These are phyloP conservation scores for Phoenix dactylifera DNA, from an alignment of 176 grass and related monocot species.

Conservation along the genomic window DNA sequence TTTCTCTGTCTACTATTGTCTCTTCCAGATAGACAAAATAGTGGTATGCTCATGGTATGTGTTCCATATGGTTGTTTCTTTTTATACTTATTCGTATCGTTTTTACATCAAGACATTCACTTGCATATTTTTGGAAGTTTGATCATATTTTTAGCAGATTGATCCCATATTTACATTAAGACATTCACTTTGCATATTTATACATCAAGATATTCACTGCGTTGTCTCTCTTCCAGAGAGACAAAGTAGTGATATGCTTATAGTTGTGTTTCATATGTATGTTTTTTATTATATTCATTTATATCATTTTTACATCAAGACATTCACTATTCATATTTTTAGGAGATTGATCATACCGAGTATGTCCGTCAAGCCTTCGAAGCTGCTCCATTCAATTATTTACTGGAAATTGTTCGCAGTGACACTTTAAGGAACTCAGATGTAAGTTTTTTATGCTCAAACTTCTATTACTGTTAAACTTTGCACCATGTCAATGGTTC, in stretches of 20 bases:
- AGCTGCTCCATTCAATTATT: conserved; percentile 55
- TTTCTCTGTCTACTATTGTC: conserved; percentile 66
- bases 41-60: conserved; percentile 31
- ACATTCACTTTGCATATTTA: too few relatives aligned
- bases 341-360: conserved; percentile 81
- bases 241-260: not conserved
- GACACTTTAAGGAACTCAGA: conserved; percentile 68
- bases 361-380: conserved; percentile 72
- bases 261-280: not conserved
- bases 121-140: conserved; percentile 43
- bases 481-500: too few relatives aligned
- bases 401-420: conserved; percentile 58
- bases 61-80: not conserved
- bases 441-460: conserved; percentile 43
- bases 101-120: too few relatives aligned
- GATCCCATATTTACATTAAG: too few relatives aligned
- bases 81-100: too few relatives aligned
- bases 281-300: not conserved
- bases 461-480: not conserved
- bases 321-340: conserved; percentile 7
- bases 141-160: conserved; percentile 37
- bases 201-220: too few relatives aligned
- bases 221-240: too few relatives aligned
- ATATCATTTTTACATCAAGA: too few relatives aligned
- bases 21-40: conserved; percentile 47